Conservation (phyloP, 805 yeast genomes). For the Ogataea pignaliae region DNA sequence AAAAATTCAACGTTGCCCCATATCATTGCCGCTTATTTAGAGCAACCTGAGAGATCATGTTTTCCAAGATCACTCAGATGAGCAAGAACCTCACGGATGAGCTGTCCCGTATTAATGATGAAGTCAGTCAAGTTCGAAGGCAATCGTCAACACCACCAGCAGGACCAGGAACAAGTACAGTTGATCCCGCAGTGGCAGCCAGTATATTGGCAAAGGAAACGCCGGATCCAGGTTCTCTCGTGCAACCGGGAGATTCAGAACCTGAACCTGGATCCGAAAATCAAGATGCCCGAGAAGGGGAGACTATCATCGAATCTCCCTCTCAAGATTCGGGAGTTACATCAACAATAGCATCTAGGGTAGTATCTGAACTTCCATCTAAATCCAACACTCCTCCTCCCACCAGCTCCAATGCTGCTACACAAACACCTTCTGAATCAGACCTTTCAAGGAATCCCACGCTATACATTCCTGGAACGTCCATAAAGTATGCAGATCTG, state of each 20-base stretch:
- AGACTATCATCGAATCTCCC: too few relatives aligned
- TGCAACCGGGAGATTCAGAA: conserved; percentile 40
- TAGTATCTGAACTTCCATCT: too few relatives aligned
- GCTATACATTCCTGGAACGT: conserved; percentile 24
- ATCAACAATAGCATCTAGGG: too few relatives aligned
- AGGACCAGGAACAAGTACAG: neutral
- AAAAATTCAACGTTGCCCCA: too few relatives aligned
- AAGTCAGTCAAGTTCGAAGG: conserved; percentile 19
- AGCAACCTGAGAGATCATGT: conserved; percentile 32
- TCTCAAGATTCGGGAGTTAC: too few relatives aligned
- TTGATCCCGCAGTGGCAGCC: conserved; percentile 25
- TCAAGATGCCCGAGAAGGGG: neutral
- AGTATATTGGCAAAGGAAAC: conserved; percentile 38
- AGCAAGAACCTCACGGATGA: conserved; percentile 64
- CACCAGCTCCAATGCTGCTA: conserved; percentile 8
- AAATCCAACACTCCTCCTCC: conserved; percentile 4
- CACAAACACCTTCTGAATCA: neutral
- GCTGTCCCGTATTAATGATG: conserved; percentile 34
- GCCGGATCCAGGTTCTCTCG: conserved; percentile 42
- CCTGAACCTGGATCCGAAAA: conserved; percentile 3
- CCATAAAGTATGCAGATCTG: conserved; percentile 35
- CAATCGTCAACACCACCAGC: conserved; percentile 11
- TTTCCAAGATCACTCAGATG: conserved; percentile 54
- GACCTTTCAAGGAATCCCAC: neutral
- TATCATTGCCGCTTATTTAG: too few relatives aligned